These are phyloP conservation scores for Stachybotrys elegans DNA, from an alignment of 2,329 filamentous ascomycete genomes.

Conservation along the genomic window DNA sequence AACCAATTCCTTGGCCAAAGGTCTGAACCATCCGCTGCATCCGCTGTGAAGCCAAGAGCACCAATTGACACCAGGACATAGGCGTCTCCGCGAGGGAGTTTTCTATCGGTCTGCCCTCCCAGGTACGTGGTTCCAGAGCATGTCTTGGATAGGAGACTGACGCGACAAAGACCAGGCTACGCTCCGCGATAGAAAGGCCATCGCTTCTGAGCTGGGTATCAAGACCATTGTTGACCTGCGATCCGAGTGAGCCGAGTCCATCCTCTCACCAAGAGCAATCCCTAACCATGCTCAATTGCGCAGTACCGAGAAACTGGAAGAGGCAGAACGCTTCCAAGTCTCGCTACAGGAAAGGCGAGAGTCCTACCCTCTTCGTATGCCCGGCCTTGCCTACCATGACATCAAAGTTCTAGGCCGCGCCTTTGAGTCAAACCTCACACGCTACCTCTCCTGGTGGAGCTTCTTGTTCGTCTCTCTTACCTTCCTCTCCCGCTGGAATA, in stretches of 20 bases:
- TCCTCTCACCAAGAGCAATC: not conserved
- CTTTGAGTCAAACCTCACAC: conserved; percentile 65
- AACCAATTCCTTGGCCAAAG: conserved; percentile 53
- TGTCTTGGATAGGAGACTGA: conserved; percentile 8
- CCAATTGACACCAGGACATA: conserved; percentile 13
- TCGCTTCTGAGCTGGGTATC: conserved; percentile 58
- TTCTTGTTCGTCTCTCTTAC: conserved; percentile 49
- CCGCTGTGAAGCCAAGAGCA: too few relatives aligned
- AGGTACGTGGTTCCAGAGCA: conserved; percentile 28
- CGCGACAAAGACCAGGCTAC: conserved; percentile 64
- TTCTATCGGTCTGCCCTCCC: conserved; percentile 65
- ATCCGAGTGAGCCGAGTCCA: conserved; percentile 60
- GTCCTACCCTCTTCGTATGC: conserved; percentile 54
- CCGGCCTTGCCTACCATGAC: conserved; percentile 56
- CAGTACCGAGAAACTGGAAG: conserved; percentile 69
- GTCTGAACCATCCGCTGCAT: conserved; percentile 33
- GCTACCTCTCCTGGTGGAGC: conserved; percentile 62
- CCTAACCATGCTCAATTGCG: not conserved
- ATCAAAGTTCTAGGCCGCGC: conserved; percentile 70
- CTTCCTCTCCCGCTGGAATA: not conserved
- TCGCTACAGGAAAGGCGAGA: conserved; percentile 41
- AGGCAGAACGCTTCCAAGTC: conserved; percentile 55
- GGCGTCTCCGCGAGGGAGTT: conserved; percentile 54
- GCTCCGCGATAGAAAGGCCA: conserved; percentile 51
- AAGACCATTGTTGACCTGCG: conserved; percentile 74